phyloP scores from a whole-genome alignment of 306 rosid genomes.

The Cicer cuneatum region DNA sequence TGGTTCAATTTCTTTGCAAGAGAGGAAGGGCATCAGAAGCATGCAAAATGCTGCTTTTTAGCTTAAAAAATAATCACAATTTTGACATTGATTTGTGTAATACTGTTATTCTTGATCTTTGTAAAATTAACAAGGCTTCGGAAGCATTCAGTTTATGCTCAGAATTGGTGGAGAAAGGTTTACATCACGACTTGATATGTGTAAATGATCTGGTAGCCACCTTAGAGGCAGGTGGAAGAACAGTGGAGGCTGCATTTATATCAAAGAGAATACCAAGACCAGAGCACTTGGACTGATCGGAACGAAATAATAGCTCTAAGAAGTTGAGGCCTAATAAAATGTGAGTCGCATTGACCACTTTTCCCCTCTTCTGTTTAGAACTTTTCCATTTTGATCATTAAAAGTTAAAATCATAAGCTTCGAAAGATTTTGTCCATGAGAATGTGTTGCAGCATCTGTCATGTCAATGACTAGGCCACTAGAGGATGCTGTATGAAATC shows the following conservation, averaged over 20 bases:
- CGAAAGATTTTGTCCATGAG: too few species aligned
- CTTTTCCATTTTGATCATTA: neutral
- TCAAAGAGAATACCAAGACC: conserved; percentile 59
- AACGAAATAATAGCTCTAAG: conserved; percentile 35
- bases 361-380: conserved; percentile 8
- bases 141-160: conserved; percentile 81
- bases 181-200: conserved; percentile 63
- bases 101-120: conserved; percentile 60
- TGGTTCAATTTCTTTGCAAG: conserved; percentile 59
- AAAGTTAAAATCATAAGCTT: neutral
- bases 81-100: conserved; percentile 52
- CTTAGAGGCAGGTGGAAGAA: conserved; percentile 60
- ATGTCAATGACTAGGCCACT: too few species aligned
- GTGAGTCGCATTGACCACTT: conserved; percentile 37
- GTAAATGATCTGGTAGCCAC: conserved; percentile 57
- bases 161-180: conserved; percentile 66
- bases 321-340: conserved; percentile 41
- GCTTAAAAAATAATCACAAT: conserved; percentile 58
- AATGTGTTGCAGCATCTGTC: too few species aligned
- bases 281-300: conserved; percentile 32
- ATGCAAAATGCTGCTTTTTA: conserved; percentile 60
- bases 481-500: too few species aligned
- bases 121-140: conserved; percentile 58
- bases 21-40: conserved; percentile 66
- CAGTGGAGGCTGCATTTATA: conserved; percentile 69